Percentiles rank a stretch among this genome's conserved stretches.
These are phyloP conservation scores for Ceratobasidium sp. DNA, from an alignment of 1,284 basidiomycete genomes.

Conservation along the genomic window DNA sequence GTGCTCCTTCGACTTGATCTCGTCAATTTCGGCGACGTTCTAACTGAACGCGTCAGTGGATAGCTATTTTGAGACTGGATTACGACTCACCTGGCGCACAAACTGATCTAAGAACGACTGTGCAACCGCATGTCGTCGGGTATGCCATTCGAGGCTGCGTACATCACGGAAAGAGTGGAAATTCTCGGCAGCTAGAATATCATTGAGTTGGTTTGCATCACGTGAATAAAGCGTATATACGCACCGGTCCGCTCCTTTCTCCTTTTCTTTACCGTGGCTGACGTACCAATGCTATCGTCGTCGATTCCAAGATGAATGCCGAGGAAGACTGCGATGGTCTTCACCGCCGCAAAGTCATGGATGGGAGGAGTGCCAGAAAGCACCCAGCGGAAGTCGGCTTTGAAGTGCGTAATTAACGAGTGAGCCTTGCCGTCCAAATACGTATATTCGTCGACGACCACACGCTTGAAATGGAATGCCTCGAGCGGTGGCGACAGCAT, in stretches of 20 bases:
- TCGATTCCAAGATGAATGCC: slow-evolving; percentile 88
- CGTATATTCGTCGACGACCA: slow-evolving; percentile 95
- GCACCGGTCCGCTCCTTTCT: slow-evolving; percentile 84
- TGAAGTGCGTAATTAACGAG: slow-evolving; percentile 79
- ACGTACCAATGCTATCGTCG: slow-evolving; percentile 86
- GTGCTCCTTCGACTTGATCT: slow-evolving; percentile 83
- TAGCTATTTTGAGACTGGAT: not conserved
- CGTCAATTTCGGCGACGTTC: slow-evolving; percentile 97
- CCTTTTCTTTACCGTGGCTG: slow-evolving; percentile 79
- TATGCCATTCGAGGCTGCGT: slow-evolving; percentile 92
- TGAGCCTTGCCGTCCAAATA: slow-evolving; percentile 87
- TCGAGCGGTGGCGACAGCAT: slow-evolving; percentile 87
- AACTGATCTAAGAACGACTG: slow-evolving; percentile 86
- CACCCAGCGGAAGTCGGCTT: slow-evolving; percentile 88
- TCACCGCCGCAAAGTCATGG: slow-evolving; percentile 89
- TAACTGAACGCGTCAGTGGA: slow-evolving; percentile 53
- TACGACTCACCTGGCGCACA: slow-evolving; percentile 78
- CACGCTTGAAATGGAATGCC: slow-evolving; percentile 90
- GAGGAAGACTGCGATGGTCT: slow-evolving; percentile 89
- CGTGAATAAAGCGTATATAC: slow-evolving; percentile 47
- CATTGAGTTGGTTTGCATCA: too few species aligned
- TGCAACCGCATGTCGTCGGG: slow-evolving; percentile 82
- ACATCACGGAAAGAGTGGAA: slow-evolving; percentile 98
- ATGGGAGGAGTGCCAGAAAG: slow-evolving; percentile 96
- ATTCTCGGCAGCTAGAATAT: slow-evolving; percentile 76